Conservation (phyloP, 176 grass and related monocot species). For the Zoysia japonica region DNA sequence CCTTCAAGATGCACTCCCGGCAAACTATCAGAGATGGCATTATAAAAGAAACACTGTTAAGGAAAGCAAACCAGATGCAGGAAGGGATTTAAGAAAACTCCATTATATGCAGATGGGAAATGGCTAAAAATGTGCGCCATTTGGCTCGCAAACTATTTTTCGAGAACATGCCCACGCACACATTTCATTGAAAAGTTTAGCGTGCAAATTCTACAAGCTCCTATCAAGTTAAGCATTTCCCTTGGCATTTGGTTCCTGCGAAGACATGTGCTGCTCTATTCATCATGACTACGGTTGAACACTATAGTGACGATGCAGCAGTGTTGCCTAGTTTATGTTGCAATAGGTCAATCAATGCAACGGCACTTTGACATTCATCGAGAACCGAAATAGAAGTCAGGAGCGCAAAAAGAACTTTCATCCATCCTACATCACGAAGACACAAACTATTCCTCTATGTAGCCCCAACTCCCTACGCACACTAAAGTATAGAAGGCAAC, state of each 20-base stretch:
- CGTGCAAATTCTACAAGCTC: not conserved
- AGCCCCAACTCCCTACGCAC: not conserved
- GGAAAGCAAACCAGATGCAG: conserved; percentile 1
- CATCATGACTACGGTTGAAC: not conserved
- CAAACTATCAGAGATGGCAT: conserved; percentile 63
- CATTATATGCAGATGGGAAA: not conserved
- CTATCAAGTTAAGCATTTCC: not conserved
- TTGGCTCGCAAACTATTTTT: not conserved
- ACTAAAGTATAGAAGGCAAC: not conserved
- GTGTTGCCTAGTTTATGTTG: not conserved
- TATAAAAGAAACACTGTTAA: conserved; percentile 38
- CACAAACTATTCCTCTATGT: not conserved
- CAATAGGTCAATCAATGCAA: not conserved
- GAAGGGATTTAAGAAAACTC: conserved; percentile 14
- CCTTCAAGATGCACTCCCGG: conserved; percentile 78
- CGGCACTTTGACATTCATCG: not conserved
- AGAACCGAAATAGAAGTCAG: not conserved
- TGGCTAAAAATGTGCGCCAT: not conserved
- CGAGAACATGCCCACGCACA: no score
- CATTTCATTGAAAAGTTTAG: no score
- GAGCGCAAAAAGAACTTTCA: not conserved
- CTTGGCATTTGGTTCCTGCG: not conserved
- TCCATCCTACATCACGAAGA: not conserved
- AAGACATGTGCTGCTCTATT: no score
- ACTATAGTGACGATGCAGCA: not conserved